These are phyloP conservation scores for Turnera subulata DNA, from an alignment of 345 rosid genomes.

Conservation along the genomic window DNA sequence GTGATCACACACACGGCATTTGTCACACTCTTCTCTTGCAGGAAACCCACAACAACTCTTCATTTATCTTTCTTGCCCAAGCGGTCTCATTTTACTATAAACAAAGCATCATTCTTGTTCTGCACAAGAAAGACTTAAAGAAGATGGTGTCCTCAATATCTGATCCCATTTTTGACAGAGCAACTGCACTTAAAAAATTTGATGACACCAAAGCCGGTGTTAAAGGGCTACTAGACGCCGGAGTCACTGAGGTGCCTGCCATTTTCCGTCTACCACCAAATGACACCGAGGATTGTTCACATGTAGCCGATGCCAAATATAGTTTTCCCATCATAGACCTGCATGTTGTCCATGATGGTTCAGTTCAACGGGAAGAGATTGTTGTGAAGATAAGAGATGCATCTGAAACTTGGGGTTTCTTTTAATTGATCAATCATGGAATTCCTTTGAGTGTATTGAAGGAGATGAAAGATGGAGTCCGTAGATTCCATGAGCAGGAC, in stretches of 20 bases:
- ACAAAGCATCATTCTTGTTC: too few species aligned
- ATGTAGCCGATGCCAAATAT: neutral
- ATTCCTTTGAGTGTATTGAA: conserved; percentile 10
- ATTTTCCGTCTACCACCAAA: conserved; percentile 20
- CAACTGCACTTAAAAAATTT: conserved; percentile 24
- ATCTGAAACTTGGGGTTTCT: conserved; percentile 11
- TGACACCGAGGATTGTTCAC: neutral
- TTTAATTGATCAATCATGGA: conserved; percentile 19
- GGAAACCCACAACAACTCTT: too few species aligned
- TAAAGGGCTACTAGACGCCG: conserved; percentile 36
- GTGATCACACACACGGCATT: too few species aligned
- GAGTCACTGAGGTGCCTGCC: conserved; percentile 27
- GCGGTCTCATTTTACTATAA: too few species aligned
- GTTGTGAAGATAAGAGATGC: neutral
- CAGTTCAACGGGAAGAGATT: neutral
- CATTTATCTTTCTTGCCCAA: too few species aligned
- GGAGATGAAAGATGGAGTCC: conserved; percentile 13
- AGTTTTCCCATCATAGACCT: conserved; percentile 3
- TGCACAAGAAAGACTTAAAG: too few species aligned
- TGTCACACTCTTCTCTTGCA: too few species aligned
- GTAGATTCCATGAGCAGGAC: conserved; percentile 16
- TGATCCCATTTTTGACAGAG: conserved; percentile 10
- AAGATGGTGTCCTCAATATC: neutral
- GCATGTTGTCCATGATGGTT: neutral
- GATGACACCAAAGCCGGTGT: conserved; percentile 38